These are phyloP conservation scores for Brassica incana DNA, from an alignment of 345 rosid genomes.

Conservation along the genomic window DNA sequence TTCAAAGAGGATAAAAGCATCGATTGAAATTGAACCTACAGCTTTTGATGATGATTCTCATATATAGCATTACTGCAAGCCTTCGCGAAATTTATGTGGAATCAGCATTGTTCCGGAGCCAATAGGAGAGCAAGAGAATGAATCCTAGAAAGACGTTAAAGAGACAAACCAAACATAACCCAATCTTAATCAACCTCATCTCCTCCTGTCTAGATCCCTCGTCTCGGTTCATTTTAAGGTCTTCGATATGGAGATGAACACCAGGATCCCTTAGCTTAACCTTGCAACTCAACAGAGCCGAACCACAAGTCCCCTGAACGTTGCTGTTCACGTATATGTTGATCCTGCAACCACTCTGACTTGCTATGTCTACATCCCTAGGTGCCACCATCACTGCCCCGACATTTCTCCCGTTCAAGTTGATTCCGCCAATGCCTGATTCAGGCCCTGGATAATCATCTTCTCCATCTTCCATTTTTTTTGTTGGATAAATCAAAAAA, in stretches of 20 bases:
- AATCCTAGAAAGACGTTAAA: constrained; percentile 31
- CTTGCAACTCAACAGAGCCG: constrained; percentile 48
- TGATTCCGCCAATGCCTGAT: constrained; percentile 23
- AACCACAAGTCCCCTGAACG: constrained; percentile 51
- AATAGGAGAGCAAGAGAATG: constrained; percentile 21
- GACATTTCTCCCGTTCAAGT: constrained; percentile 54
- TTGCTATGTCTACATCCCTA: constrained; percentile 38
- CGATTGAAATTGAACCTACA: neutral
- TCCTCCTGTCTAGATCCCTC: constrained; percentile 7
- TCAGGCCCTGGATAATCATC: constrained; percentile 18
- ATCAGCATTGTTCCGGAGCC: constrained; percentile 12
- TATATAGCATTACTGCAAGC: neutral
- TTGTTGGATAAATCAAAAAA: constrained; percentile 16
- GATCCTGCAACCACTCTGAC: constrained; percentile 49
- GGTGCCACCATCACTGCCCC: constrained; percentile 66
- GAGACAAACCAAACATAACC: constrained; percentile 36
- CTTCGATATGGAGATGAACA: constrained; percentile 42
- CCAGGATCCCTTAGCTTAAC: constrained; percentile 53
- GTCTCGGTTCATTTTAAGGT: constrained; percentile 20
- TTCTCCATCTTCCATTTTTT: constrained; percentile 28
- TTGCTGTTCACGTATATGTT: constrained; percentile 65
- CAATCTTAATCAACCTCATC: constrained; percentile 30
- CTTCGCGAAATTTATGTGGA: neutral
- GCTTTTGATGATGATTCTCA: neutral
- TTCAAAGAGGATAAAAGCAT: neutral